phyloP scores from a whole-genome alignment of 2,329 filamentous ascomycete species.

The Cylindrodendrum hubeiense region DNA sequence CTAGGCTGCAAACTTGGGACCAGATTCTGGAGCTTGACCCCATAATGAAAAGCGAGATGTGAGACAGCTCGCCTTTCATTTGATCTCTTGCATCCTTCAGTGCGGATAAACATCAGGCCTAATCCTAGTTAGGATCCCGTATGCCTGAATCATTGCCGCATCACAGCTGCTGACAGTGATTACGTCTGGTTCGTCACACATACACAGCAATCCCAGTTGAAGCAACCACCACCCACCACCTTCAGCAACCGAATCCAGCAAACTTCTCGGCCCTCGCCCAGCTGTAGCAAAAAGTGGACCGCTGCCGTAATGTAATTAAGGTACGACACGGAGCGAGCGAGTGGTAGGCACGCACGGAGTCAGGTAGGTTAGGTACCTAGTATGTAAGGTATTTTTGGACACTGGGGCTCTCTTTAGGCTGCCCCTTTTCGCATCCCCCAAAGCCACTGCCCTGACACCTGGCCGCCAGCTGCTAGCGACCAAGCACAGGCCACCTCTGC shows the following conservation, averaged over 20 bases:
- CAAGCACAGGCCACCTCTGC: conserved; percentile 8
- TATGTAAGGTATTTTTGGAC: conserved; percentile 18
- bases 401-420: conserved; percentile 12
- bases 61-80: neutral
- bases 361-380: too few species aligned
- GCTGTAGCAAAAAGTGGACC: conserved; percentile 3
- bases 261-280: neutral
- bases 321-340: conserved; percentile 12
- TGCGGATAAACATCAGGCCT: neutral
- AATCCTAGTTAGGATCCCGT: neutral
- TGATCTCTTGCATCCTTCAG: neutral
- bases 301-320: conserved; percentile 14
- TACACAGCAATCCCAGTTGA: too few species aligned
- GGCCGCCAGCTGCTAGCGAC: conserved; percentile 2
- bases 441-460: conserved; percentile 4
- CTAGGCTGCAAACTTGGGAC: neutral
- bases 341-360: too few species aligned
- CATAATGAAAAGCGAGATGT: too few species aligned
- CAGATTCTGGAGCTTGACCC: neutral
- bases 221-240: too few species aligned
- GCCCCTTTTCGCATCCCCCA: conserved; percentile 24
- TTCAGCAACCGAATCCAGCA: too few species aligned
- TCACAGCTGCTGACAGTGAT: too few species aligned
- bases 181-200: too few species aligned
- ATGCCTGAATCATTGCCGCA: neutral